Conservation (phyloP, 441 rosid genomes). For the Daphne laureola region DNA sequence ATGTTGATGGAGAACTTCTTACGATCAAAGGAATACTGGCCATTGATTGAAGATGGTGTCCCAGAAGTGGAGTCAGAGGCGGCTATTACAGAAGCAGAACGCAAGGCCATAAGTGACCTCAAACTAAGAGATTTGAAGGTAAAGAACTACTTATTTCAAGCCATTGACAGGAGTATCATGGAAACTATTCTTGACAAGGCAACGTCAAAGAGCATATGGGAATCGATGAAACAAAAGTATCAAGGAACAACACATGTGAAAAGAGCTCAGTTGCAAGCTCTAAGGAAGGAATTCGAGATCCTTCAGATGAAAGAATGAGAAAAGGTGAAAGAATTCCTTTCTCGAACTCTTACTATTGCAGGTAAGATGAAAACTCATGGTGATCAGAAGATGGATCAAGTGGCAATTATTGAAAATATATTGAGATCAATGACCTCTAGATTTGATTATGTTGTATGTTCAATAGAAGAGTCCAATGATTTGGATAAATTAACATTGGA, state of each 20-base stretch:
- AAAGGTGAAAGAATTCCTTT: neutral
- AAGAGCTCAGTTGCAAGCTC: neutral
- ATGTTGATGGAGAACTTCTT: slow-evolving; percentile 5
- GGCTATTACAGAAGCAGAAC: too few relatives aligned
- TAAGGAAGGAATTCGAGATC: neutral
- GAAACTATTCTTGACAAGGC: too few relatives aligned
- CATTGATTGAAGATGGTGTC: too few relatives aligned
- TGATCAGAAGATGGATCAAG: neutral
- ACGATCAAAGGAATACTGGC: too few relatives aligned
- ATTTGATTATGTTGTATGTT: neutral
- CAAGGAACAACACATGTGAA: neutral
- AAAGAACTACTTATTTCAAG: too few relatives aligned
- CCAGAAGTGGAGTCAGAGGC: too few relatives aligned
- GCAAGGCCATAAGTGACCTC: too few relatives aligned
- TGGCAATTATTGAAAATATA: neutral
- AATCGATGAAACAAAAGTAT: neutral
- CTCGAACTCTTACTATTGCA: neutral
- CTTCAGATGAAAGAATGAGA: slow-evolving; percentile 1
- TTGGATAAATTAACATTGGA: neutral
- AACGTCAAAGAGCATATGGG: too few relatives aligned
- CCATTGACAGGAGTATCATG: too few relatives aligned
- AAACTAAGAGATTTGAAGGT: too few relatives aligned
- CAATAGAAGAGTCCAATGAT: slow-evolving; percentile 6
- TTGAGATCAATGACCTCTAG: neutral
- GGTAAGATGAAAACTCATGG: slow-evolving; percentile 1